A percentile compares a stretch with the other conserved stretches of the same genome.
phyloP scores from a whole-genome alignment of 2,329 filamentous ascomycete species.

The Leptodontidium sp. region DNA sequence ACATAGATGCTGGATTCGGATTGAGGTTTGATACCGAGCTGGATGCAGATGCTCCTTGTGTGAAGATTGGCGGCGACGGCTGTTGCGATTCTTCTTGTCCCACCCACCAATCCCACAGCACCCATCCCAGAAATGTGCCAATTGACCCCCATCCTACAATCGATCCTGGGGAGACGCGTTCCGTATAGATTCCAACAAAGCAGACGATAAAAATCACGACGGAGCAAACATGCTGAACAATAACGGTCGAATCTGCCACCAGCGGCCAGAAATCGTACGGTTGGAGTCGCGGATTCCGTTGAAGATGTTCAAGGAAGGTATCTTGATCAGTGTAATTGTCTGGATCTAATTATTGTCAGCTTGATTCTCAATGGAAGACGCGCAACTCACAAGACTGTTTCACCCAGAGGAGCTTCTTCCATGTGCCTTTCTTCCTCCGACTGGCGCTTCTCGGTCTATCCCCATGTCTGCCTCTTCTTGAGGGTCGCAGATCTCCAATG shows the following conservation, averaged over 20 bases:
- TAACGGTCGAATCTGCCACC: slow-evolving; percentile 93
- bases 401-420: slow-evolving; percentile 98
- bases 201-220: slow-evolving; percentile 94
- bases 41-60: slow-evolving; percentile 43
- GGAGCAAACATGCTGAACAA: slow-evolving; percentile 95
- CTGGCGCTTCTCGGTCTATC: slow-evolving; percentile 57
- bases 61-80: slow-evolving; percentile 30
- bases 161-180: slow-evolving; percentile 87
- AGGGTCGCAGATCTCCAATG: slow-evolving; percentile 30
- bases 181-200: slow-evolving; percentile 89
- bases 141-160: slow-evolving; percentile 86
- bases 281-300: slow-evolving; percentile 90
- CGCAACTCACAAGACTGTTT: slow-evolving; percentile 82
- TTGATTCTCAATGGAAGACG: slow-evolving; percentile 17
- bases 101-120: slow-evolving; percentile 92
- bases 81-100: slow-evolving; percentile 65
- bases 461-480: slow-evolving; percentile 41
- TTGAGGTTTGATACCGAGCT: slow-evolving; percentile 43
- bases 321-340: slow-evolving; percentile 98
- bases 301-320: slow-evolving; percentile 94
- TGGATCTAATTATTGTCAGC: slow-evolving; percentile 69
- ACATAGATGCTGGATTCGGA: slow-evolving; percentile 40
- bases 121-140: slow-evolving; percentile 86
- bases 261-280: slow-evolving; percentile 99
- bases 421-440: slow-evolving; percentile 73